Evolutionary conservation across 768 basidiomycete species (phyloP).

Genomic region (Tulasnella sp.): DNA sequence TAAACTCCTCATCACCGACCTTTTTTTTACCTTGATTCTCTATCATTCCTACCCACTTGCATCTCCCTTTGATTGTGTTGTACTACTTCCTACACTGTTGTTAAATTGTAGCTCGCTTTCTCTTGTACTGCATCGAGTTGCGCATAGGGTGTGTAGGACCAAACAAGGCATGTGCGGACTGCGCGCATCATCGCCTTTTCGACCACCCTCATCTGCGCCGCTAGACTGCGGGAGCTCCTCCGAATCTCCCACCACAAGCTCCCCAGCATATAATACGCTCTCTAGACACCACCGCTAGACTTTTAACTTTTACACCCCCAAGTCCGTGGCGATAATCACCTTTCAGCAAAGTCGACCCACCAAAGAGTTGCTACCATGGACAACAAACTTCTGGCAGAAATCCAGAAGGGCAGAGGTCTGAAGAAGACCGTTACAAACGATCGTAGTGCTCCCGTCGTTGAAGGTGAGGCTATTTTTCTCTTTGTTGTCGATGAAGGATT

Average conservation of each 20-base stretch:
- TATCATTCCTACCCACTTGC: background rate
- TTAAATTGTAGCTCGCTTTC: conserved; percentile 6
- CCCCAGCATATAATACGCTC: background rate
- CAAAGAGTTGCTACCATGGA: conserved; percentile 18
- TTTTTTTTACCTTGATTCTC: background rate
- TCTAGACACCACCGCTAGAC: background rate
- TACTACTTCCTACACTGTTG: conserved; percentile 22
- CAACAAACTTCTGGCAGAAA: conserved; percentile 59
- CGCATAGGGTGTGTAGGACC: background rate
- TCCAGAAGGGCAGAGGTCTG: conserved; percentile 74
- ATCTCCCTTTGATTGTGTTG: background rate
- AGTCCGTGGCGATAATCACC: background rate
- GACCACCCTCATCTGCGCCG: background rate
- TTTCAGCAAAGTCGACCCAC: background rate
- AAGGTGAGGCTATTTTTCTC: conserved; percentile 36
- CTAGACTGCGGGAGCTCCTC: background rate
- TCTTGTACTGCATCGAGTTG: background rate
- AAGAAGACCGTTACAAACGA: conserved; percentile 79
- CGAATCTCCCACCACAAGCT: background rate
- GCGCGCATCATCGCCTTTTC: background rate
- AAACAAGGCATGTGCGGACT: conserved; percentile 13
- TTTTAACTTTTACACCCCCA: background rate
- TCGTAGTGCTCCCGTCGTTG: conserved; percentile 64
- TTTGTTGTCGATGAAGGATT: background rate
- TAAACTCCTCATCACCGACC: conserved; percentile 36